Base-by-base conservation (phyloP, 805 yeast species). In the Yamadazyma akitaensis region DNA sequence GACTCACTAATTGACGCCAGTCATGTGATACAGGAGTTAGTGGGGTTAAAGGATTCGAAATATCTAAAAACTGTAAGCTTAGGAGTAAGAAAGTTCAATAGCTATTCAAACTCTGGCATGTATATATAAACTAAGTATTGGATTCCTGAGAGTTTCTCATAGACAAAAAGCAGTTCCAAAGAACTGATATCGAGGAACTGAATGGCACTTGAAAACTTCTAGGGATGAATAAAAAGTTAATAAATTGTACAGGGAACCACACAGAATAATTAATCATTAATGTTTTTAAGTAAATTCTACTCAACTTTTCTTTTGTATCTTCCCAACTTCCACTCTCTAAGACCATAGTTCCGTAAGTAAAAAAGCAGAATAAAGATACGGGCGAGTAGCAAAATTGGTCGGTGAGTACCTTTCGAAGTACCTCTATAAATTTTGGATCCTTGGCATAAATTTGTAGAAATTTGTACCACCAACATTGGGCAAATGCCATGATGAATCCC, bases 341-440 rank as follows among this genome's bases (percentile, higher is more conserved):
- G 1, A 88, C 81, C 46, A 85, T 77, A 13, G 94, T 88, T 35
- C 96, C 87, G 61, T 88, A 92, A 5, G 85, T 77, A 65, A 91
- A 88, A 63, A 94, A 92, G 36, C 81, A 77, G 30, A 84, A 82
- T 37, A 92, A 72, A 2, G 94, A 86, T 1, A 91, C 59, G 1
- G 99, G 99, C 1, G 97, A 90, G 62, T 84, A 94, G 48, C 90
- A 77, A 42, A 91, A 67, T 63, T 94, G 98, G 62, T 92, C 99
- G 0, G 96, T 85, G 46, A 92, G 67, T 0, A 89, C 97, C 47
- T 97, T 79, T 53, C 91, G 85, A 30, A 92, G 72, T 6, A 88
- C 95, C 46, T 90, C 88, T 1, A 91, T 84, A 49, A 88, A 76
- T n/a, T 87, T 80, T 14, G 94, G 92, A 62, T 87, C 90, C 47